phyloP scores from a whole-genome alignment of 2,329 filamentous ascomycete species.

The Parascedosporium putredinis region DNA sequence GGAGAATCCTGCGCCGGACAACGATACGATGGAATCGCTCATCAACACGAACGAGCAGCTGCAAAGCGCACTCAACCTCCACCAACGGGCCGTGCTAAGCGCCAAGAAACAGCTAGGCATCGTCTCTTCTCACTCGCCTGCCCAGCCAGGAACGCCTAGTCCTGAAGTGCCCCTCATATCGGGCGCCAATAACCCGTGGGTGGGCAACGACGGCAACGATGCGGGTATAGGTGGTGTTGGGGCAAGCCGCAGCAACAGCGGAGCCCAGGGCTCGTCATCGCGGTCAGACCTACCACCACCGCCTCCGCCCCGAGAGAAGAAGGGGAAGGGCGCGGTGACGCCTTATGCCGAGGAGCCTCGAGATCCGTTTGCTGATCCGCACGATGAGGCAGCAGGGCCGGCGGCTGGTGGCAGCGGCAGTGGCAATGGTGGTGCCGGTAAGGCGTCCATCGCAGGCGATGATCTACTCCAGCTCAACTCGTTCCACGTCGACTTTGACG shows the following conservation, averaged over 20 bases:
- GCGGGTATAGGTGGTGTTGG: conserved; percentile 2
- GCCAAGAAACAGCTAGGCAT: conserved; percentile 45
- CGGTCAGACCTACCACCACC: conserved; percentile 6
- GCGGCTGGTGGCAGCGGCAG: conserved; percentile 10
- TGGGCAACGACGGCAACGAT: neutral
- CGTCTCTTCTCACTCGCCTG: conserved; percentile 16
- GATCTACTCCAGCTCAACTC: conserved; percentile 22
- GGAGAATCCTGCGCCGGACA: conserved; percentile 72
- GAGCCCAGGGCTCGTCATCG: conserved; percentile 7
- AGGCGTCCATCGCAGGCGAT: conserved; percentile 12
- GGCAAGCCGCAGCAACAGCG: conserved; percentile 2
- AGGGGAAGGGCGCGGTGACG: conserved; percentile 18
- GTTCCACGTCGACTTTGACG: conserved; percentile 21
- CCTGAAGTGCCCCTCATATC: conserved; percentile 18
- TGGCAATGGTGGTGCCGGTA: neutral
- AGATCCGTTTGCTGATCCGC: conserved; percentile 24
- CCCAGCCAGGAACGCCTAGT: conserved; percentile 19
- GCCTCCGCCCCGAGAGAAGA: conserved; percentile 8
- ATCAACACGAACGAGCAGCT: conserved; percentile 94
- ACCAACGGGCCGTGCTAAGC: conserved; percentile 68
- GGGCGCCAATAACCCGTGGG: conserved; percentile 9
- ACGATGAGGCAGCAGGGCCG: conserved; percentile 3
- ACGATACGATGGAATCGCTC: conserved; percentile 84
- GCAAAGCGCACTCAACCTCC: conserved; percentile 68
- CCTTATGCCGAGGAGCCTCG: conserved; percentile 18